Percentiles rank a stretch among this genome's conserved stretches.
These are phyloP conservation scores for Fomitopsis palustris DNA, from an alignment of 1,284 basidiomycete species.

Conservation along the genomic window DNA sequence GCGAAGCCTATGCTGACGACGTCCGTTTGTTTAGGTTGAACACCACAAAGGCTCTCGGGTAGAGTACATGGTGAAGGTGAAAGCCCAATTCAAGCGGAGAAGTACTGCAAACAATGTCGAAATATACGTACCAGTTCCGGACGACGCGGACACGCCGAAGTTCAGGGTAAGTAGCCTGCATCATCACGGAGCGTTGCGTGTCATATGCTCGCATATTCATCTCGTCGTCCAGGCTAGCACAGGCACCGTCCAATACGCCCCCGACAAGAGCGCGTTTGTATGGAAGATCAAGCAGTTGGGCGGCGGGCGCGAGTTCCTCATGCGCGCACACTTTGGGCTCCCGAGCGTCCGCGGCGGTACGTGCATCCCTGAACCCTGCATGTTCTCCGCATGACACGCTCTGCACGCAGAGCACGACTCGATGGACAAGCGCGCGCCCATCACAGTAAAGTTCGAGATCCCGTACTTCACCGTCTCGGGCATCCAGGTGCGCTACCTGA, in stretches of 20 bases:
- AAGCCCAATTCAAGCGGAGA: slow-evolving; percentile 96
- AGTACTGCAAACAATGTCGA: slow-evolving; percentile 99
- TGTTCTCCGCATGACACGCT: neutral
- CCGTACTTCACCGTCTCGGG: slow-evolving; percentile 98
- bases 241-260: slow-evolving; percentile 90
- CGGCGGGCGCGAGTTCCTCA: slow-evolving; percentile 90
- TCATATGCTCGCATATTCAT: neutral
- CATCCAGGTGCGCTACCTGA: slow-evolving; percentile 94
- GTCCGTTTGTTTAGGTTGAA: slow-evolving; percentile 42
- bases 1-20: neutral
- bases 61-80: slow-evolving; percentile 98
- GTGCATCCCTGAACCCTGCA: slow-evolving; percentile 22
- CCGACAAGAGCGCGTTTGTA: slow-evolving; percentile 94
- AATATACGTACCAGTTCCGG: slow-evolving; percentile 96
- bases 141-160: slow-evolving; percentile 97
- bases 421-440: slow-evolving; percentile 87
- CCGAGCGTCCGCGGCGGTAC: slow-evolving; percentile 84
- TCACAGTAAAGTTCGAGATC: slow-evolving; percentile 97
- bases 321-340: slow-evolving; percentile 94
- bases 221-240: slow-evolving; percentile 66
- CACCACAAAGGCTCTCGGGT: slow-evolving; percentile 91
- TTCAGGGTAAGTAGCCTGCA: slow-evolving; percentile 69
- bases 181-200: neutral
- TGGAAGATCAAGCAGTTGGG: slow-evolving; percentile 98
- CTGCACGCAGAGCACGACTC: slow-evolving; percentile 59